Evolutionary conservation across 441 rosid species (phyloP).

Genomic region (Melastoma candidum): DNA sequence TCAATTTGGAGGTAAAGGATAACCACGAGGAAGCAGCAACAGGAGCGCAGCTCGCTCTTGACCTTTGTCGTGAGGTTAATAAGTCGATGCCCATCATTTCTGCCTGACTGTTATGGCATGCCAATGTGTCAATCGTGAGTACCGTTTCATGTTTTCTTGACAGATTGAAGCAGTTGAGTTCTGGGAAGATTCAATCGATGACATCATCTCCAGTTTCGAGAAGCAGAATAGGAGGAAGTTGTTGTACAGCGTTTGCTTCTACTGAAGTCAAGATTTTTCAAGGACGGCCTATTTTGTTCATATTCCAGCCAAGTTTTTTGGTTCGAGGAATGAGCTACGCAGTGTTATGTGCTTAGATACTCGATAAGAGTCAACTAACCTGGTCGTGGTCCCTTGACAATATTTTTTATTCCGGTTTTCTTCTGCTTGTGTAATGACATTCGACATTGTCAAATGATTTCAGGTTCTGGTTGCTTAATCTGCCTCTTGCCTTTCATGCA

Average conservation of each 20-base stretch:
- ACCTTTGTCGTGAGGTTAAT: constrained; percentile 74
- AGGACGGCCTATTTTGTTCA: too few species aligned
- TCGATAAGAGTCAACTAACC: too few species aligned
- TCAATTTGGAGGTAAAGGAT: constrained; percentile 93
- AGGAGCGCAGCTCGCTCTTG: constrained; percentile 74
- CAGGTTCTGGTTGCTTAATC: too few species aligned
- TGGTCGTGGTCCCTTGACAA: too few species aligned
- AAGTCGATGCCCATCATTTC: neutral
- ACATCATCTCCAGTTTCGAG: constrained; percentile 56
- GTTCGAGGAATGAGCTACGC: too few species aligned
- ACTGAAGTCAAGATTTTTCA: constrained; percentile 24
- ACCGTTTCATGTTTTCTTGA: neutral
- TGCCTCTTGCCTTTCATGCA: too few species aligned
- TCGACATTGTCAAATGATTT: too few species aligned
- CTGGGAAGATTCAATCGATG: constrained; percentile 84
- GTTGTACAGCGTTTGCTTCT: constrained; percentile 59
- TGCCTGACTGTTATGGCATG: neutral
- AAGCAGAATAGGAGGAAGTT: constrained; percentile 66
- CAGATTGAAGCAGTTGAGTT: constrained; percentile 51
- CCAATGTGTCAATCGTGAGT: neutral
- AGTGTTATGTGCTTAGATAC: too few species aligned
- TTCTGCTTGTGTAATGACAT: too few species aligned
- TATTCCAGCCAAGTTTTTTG: too few species aligned
- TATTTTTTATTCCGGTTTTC: too few species aligned
- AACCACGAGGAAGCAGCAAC: constrained; percentile 93